Base-by-base conservation (phyloP, 116 monocot genomes). In the Phalaenopsis hybrid region DNA sequence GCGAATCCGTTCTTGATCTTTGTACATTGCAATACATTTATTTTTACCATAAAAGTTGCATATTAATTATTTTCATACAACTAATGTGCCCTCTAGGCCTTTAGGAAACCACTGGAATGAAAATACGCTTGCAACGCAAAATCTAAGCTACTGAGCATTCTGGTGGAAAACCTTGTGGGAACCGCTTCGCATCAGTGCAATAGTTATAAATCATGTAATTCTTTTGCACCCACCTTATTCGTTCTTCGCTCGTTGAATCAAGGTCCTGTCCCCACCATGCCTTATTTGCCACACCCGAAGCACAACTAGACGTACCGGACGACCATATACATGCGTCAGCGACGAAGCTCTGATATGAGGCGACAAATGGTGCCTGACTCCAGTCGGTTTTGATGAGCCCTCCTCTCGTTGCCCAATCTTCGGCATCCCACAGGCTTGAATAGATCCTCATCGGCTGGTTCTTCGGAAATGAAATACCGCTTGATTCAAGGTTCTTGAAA, bases 391-490 rank as follows among this genome's bases (percentile, higher is more conserved):
- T 93, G 20, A 93, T 72, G 1, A 84, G 82, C 31, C 93, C 91
- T 0, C 91, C 93, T 49, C 86, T 81, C 0, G 89, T 91, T 15
- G 93, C 93, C 93, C 91, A 93, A 77, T 93, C 91, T 25, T 91
- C 93, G 21, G 93, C 91, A 17, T 91, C 79, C 93, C 91, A 93
- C 2, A 93, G 86, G 68, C 93, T 93, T 0, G 91, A 89, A 70
- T 91, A 93, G 45, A 89, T 81, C 78, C 87, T 87, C 93, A 93
- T 91, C 0, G 91, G 81, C 58, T 93, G 93, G 79, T 79, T 86
- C 81, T 86, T 87, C 6, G 93, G 93, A 80, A 93, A 93, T 3
- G 84, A 7, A 12, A 90, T 81, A 7, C 89, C 89, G 8, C 45
- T 86, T 4, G 81, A 17, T 43, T 93, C 89, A 55, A 83, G 78